Evolutionary conservation across 192 early-diverging fungal genomes (phyloP).

Genomic region (Coemansia sp.): DNA sequence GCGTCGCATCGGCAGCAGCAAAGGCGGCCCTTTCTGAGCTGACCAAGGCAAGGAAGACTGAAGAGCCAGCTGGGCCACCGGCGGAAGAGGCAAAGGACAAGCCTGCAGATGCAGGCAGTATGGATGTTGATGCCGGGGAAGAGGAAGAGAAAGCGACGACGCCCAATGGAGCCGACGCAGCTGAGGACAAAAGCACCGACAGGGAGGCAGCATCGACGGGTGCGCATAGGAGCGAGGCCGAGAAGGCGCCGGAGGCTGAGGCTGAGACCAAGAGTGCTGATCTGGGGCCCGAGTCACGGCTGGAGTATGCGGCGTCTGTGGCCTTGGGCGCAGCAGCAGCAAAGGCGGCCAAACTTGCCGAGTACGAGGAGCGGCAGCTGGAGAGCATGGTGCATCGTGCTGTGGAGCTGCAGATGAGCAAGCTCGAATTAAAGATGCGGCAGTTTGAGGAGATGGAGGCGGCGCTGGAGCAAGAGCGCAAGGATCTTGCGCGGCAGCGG

Average conservation of each 20-base stretch:
- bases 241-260: not conserved
- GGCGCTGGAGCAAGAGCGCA: slow-evolving; percentile 84
- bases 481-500: slow-evolving; percentile 65
- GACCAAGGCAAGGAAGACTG: slow-evolving; percentile 11
- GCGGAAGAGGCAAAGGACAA: not conserved
- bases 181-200: not conserved
- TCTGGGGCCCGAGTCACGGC: slow-evolving; percentile 40
- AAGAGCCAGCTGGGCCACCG: not conserved
- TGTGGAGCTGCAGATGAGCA: slow-evolving; percentile 84
- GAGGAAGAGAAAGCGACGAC: not conserved
- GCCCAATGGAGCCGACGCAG: not conserved
- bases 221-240: not conserved
- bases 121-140: slow-evolving; percentile 2
- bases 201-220: too few relatives aligned
- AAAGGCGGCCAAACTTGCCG: slow-evolving; percentile 79
- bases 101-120: not conserved
- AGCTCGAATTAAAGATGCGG: slow-evolving; percentile 88
- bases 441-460: slow-evolving; percentile 92
- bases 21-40: slow-evolving; percentile 79
- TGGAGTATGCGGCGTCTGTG: slow-evolving; percentile 79
- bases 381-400: slow-evolving; percentile 76
- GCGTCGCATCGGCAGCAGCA: slow-evolving; percentile 83
- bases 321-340: slow-evolving; percentile 92
- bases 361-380: slow-evolving; percentile 85
- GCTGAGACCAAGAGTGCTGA: slow-evolving; percentile 14